phyloP scores from a whole-genome alignment of 192 early-diverging fungal species.

The Jimgerdemannia lactiflua region DNA sequence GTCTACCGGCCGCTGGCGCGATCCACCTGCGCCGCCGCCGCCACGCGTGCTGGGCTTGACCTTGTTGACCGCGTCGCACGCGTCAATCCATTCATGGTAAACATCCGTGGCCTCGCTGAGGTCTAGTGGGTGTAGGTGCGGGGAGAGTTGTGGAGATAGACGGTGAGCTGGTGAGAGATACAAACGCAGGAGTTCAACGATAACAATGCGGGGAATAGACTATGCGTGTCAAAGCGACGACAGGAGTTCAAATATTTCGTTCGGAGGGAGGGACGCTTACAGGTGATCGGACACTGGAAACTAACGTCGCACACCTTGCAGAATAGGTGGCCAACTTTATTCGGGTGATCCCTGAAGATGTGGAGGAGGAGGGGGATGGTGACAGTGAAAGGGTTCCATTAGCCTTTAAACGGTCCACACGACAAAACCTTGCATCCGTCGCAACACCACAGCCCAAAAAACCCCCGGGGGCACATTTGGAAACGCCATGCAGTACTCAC shows the following conservation, averaged over 20 bases:
- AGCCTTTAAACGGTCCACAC: background rate
- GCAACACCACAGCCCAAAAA: background rate
- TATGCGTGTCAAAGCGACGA: too few species aligned
- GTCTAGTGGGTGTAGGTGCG: slow-evolving; percentile 29
- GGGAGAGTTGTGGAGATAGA: background rate
- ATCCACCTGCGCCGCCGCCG: background rate
- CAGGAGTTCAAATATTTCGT: too few species aligned
- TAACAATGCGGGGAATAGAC: too few species aligned
- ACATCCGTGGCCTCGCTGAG: slow-evolving; percentile 85
- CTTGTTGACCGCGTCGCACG: slow-evolving; percentile 59
- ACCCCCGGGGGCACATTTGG: slow-evolving; percentile 2
- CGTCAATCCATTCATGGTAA: slow-evolving; percentile 90
- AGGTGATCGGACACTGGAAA: slow-evolving; percentile 70
- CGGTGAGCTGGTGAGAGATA: background rate
- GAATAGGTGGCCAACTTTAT: slow-evolving; percentile 70
- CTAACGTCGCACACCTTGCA: slow-evolving; percentile 78
- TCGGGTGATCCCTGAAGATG: slow-evolving; percentile 52
- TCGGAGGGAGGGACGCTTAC: slow-evolving; percentile 24
- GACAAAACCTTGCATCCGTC: background rate
- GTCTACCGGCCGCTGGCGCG: background rate
- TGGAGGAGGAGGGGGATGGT: too few species aligned
- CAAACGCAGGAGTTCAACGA: too few species aligned
- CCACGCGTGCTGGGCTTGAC: background rate
- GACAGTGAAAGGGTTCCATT: background rate
- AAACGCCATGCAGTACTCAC: slow-evolving; percentile 40